These are phyloP conservation scores for Pelargonium citronellum DNA, from an alignment of 441 rosid species.

Conservation along the genomic window DNA sequence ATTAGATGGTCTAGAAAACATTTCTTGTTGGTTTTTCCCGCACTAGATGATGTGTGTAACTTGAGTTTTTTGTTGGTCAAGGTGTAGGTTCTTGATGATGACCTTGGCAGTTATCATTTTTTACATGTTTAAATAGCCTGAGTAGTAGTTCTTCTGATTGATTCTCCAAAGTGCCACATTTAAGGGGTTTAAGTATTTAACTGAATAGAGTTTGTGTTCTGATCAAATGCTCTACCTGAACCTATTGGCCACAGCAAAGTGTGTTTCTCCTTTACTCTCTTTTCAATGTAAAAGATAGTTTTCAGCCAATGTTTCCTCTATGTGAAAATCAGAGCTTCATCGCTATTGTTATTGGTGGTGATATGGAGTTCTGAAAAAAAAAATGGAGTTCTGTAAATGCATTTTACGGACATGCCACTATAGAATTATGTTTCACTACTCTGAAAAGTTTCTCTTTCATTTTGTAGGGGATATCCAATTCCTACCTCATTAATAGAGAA, in stretches of 20 bases:
- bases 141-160: background rate
- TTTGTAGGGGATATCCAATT: constrained; percentile 82
- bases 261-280: background rate
- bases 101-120: background rate
- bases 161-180: background rate
- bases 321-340: background rate
- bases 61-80: background rate
- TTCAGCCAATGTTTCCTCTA: background rate
- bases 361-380: constrained; percentile 4
- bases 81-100: background rate
- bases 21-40: background rate
- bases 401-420: background rate
- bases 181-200: background rate
- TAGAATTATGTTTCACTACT: constrained; percentile 8
- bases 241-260: background rate
- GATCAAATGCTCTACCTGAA: background rate
- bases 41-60: background rate
- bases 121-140: background rate
- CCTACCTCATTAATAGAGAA: constrained; percentile 55
- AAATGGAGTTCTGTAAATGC: no score
- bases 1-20: constrained; percentile 1
- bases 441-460: constrained; percentile 22
- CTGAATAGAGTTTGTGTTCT: background rate
- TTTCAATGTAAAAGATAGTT: background rate
- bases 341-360: constrained; percentile 2